Base-by-base conservation (phyloP, 305 asterid genomes). In the Andrographis paniculata region DNA sequence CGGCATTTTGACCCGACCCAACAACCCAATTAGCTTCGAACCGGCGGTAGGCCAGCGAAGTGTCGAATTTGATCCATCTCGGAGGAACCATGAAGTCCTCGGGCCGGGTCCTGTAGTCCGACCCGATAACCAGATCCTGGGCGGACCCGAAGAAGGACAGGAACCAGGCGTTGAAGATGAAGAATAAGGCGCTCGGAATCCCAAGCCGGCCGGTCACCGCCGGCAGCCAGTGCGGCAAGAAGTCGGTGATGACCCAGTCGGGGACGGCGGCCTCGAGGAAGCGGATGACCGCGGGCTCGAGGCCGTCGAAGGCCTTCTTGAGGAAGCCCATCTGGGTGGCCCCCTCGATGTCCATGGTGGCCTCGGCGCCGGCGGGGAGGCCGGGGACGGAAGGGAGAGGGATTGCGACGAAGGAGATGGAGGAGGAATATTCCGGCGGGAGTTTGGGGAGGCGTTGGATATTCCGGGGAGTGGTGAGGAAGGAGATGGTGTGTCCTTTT, bases 381-480 rank as follows among this genome's bases (percentile, higher is more conserved):
- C 45, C 49, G 0, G 50, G 28, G 0, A 60, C 6, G 1, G 27
- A 24, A 1, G 78, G 79, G 14, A 70, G 21, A 0, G 71, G 61
- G 24, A 79, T 18, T 22, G 48, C 55, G 24, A 79, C 60, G 0
- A 75, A 37, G 1, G 58, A 14, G 0, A 71, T 48, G 0, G 23
- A 48, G 1, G 63, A 39, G 3, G 45, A 3, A 0, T 68, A 37
- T 14, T 57, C 13, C 20, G 63, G 82, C 8, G 80, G 73, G 1
- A 72, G 37, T 52, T 69, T 60, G 0, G 77, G 82, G 61, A 80
- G 78, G 51, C 83, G 80, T 9, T 69, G 58, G 15, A 71, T 60
- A 64, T 77, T 80, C 69, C 71, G 66, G 1, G 80, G 80, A 11
- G 82, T 64, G 6, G 91, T 66, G 36, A 73, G 11, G 46, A 73